These are phyloP conservation scores for Austroboletus niveus DNA, from an alignment of 1,284 basidiomycete genomes.

Conservation along the genomic window DNA sequence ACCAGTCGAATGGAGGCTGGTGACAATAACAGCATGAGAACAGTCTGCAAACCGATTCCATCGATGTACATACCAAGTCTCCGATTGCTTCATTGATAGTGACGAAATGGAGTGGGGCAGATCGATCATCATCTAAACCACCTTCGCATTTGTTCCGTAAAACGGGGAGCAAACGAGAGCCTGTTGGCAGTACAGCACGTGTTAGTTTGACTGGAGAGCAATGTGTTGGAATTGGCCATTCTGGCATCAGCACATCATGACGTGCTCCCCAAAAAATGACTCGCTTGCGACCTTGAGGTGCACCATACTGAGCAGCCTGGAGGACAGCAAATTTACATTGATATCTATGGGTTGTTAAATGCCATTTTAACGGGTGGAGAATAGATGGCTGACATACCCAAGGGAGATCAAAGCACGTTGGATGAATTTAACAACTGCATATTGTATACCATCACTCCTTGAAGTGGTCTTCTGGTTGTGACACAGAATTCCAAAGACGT, in stretches of 20 bases:
- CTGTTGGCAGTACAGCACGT: constrained; percentile 37
- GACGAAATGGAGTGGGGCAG: constrained; percentile 54
- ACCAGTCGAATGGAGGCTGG: constrained; percentile 67
- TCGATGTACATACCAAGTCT: constrained; percentile 52
- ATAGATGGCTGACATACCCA: constrained; percentile 44
- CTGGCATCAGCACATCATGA: constrained; percentile 52
- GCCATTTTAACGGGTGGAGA: background rate
- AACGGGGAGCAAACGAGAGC: constrained; percentile 36
- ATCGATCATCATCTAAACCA: constrained; percentile 38
- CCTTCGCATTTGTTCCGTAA: constrained; percentile 38
- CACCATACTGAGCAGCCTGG: constrained; percentile 67
- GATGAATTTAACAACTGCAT: constrained; percentile 65
- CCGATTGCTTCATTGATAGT: constrained; percentile 62
- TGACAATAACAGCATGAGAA: constrained; percentile 7
- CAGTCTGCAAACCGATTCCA: constrained; percentile 1
- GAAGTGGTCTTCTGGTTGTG: constrained; percentile 38
- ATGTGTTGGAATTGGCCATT: constrained; percentile 66
- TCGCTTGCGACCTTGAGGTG: constrained; percentile 62
- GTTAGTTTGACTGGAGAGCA: constrained; percentile 31
- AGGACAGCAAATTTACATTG: constrained; percentile 64
- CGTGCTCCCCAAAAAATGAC: constrained; percentile 67
- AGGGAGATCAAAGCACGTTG: constrained; percentile 53
- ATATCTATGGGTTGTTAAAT: constrained; percentile 45
- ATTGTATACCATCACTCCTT: constrained; percentile 39
- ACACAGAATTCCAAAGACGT: constrained; percentile 58